A percentile compares a stretch with the other conserved stretches of the same genome.
phyloP scores from a whole-genome alignment of 202 grass and related monocot species.

The Digitaria exilis region DNA sequence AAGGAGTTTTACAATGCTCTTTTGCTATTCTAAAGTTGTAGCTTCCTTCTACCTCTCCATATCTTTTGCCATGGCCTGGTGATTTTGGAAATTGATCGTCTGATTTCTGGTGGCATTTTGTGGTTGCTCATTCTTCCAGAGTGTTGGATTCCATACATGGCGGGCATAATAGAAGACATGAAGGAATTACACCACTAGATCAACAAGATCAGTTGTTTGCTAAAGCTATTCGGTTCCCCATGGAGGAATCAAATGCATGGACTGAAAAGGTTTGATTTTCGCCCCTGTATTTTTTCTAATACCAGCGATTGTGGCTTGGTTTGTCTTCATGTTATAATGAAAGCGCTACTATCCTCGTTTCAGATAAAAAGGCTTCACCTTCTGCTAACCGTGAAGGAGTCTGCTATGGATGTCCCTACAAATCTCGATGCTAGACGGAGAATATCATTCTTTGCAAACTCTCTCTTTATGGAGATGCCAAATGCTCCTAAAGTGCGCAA shows the following conservation, averaged over 20 bases:
- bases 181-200: constrained; percentile 82
- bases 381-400: constrained; percentile 92
- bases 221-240: constrained; percentile 84
- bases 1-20: background rate
- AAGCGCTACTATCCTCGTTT: constrained; percentile 26
- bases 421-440: constrained; percentile 94
- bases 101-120: constrained; percentile 12
- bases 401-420: constrained; percentile 93
- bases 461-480: constrained; percentile 99
- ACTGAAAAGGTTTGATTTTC: constrained; percentile 78
- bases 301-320: constrained; percentile 21
- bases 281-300: background rate
- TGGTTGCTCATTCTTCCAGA: constrained; percentile 44
- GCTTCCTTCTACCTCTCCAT: background rate
- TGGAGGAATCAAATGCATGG: constrained; percentile 82
- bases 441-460: constrained; percentile 98
- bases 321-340: constrained; percentile 35
- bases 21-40: background rate
- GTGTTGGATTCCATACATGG: constrained; percentile 78
- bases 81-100: constrained; percentile 4
- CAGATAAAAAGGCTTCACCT: constrained; percentile 97
- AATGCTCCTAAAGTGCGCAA: constrained; percentile 92
- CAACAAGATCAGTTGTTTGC: constrained; percentile 91
- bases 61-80: background rate
- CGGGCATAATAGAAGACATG: constrained; percentile 53